phyloP scores from a whole-genome alignment of 768 basidiomycete genomes.

The Lanmaoa pseudosensibilis region DNA sequence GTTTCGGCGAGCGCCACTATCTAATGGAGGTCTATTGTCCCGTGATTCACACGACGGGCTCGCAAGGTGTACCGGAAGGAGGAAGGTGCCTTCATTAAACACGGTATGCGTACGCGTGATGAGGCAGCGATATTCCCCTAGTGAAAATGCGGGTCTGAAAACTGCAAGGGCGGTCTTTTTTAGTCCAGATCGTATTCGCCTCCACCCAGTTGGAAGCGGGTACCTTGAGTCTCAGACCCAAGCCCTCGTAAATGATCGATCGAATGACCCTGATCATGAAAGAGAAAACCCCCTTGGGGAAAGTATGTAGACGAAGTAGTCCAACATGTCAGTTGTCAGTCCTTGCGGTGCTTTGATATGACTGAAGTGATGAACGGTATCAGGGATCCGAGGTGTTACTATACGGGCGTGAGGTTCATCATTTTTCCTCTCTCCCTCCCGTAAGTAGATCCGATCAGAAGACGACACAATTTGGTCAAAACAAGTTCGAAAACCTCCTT shows the following conservation, averaged over 20 bases:
- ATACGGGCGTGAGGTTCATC: background rate
- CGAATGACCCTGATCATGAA: constrained; percentile 10
- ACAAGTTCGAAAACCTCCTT: constrained; percentile 21
- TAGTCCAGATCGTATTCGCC: constrained; percentile 9
- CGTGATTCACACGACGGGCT: constrained; percentile 25
- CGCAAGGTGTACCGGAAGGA: background rate
- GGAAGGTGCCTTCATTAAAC: constrained; percentile 19
- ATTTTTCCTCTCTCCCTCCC: background rate
- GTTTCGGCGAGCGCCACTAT: constrained; percentile 19
- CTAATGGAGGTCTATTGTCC: constrained; percentile 4
- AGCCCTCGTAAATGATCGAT: background rate
- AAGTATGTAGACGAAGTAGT: background rate
- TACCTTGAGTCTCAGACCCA: background rate
- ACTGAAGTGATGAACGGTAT: background rate
- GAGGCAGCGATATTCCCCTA: background rate
- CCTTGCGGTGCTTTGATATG: background rate
- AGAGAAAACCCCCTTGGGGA: background rate
- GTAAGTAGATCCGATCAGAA: constrained; percentile 30
- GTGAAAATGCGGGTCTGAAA: background rate
- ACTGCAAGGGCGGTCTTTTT: background rate
- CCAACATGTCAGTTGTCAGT: background rate
- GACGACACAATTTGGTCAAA: constrained; percentile 29
- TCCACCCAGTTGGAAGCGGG: background rate
- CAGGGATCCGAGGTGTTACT: constrained; percentile 2
- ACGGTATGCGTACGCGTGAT: constrained; percentile 1